phyloP scores from a whole-genome alignment of 495 filamentous ascomycete species.

The Evernia prunastri region DNA sequence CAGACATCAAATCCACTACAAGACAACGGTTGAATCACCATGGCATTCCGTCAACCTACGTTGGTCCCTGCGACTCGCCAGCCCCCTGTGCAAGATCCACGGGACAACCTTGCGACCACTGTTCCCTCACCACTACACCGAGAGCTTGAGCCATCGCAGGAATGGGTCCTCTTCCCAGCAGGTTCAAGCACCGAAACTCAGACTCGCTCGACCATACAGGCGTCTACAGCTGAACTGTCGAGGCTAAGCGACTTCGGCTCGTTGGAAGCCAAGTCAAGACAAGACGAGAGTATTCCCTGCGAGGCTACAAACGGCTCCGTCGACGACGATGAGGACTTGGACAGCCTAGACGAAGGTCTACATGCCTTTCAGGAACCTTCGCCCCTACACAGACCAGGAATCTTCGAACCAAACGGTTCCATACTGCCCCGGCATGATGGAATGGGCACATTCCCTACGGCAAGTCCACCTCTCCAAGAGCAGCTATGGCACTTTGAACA shows the following conservation, averaged over 20 bases:
- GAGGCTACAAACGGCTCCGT: conserved; percentile 48
- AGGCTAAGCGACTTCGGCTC: conserved; percentile 83
- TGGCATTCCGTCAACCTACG: conserved; percentile 81
- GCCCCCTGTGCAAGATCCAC: conserved; percentile 46
- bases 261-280: conserved; percentile 48
- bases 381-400: conserved; percentile 42
- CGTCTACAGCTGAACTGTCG: conserved; percentile 67
- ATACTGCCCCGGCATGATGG: conserved; percentile 89
- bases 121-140: conserved; percentile 34
- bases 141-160: conserved; percentile 63
- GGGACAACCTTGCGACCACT: conserved; percentile 39
- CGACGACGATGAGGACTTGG: conserved; percentile 72
- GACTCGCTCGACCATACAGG: conserved; percentile 64
- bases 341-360: conserved; percentile 85
- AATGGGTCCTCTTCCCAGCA: conserved; percentile 91
- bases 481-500: conserved; percentile 80
- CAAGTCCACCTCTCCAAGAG: conserved; percentile 56
- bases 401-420: conserved; percentile 47
- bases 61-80: conserved; percentile 55
- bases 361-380: conserved; percentile 72
- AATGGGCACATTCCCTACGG: conserved; percentile 69
- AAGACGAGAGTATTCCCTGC: conserved; percentile 43
- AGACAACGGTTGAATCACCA: conserved; percentile 30
- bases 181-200: conserved; percentile 58
- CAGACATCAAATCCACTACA: background rate